Conservation (phyloP, 352 stramenopile species). For the Phytophthora tentaculata region DNA sequence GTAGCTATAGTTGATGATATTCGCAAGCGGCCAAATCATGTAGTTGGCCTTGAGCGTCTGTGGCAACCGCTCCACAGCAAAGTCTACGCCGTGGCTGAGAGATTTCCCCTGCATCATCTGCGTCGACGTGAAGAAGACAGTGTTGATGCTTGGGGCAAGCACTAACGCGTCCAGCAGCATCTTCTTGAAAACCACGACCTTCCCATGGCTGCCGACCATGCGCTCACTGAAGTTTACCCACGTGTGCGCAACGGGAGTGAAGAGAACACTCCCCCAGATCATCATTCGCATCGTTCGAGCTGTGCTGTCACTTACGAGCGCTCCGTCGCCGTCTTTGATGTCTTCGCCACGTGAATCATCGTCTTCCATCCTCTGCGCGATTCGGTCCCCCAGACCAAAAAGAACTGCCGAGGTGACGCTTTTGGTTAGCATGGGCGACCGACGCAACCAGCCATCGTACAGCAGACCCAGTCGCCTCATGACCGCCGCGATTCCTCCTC, state of each 20-base stretch:
- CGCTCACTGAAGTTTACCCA: conserved; percentile 86
- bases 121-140: conserved; percentile 50
- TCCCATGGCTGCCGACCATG: conserved; percentile 40
- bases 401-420: conserved; percentile 58
- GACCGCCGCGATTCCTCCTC: conserved; percentile 9
- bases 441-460: conserved; percentile 54
- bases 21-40: conserved; percentile 48
- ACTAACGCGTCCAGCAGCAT: conserved; percentile 49
- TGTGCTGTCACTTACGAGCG: conserved; percentile 26
- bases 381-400: conserved; percentile 58
- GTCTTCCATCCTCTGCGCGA: conserved; percentile 53
- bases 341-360: conserved; percentile 2
- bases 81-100: conserved; percentile 27
- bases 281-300: conserved; percentile 75
- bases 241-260: conserved; percentile 83
- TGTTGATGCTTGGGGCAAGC: conserved; percentile 42
- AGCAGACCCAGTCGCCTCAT: conserved; percentile 40
- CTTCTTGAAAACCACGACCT: conserved; percentile 46
- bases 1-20: conserved; percentile 47
- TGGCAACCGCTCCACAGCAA: conserved; percentile 37
- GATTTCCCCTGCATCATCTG: conserved; percentile 45
- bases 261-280: conserved; percentile 83
- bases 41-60: conserved; percentile 51
- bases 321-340: conserved; percentile 11
- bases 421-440: conserved; percentile 62